Base-by-base conservation (phyloP, 1,284 basidiomycete species). In the Cutaneotrichosporon cyanovorans region DNA sequence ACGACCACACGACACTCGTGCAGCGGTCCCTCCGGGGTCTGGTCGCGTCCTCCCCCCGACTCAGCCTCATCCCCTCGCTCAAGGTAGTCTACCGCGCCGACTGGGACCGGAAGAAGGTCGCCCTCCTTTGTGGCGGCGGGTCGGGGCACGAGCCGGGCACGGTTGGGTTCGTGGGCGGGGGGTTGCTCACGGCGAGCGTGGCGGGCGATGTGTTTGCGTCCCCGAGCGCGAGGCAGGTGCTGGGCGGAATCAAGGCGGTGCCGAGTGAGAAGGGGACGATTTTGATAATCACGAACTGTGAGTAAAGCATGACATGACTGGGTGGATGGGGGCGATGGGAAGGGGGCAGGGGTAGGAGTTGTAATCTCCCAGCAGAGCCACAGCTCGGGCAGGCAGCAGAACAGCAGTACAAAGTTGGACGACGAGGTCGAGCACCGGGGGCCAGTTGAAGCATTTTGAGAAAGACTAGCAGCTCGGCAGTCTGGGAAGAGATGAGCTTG, bases 171-270 rank as follows among this genome's bases (percentile, higher is more conserved):
- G 69, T 74, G 7, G 74, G 74, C 16, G 51, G 56, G 30, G 74
- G 74, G 2, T 59, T 76, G 54, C 60, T 76, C 31, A 63, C 65
- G 12, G 74, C 72, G 5, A 64, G 66, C 52, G 71, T 74, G 10
- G 69, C 68, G 0, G 74, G 74, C n/a, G 74, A 76, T 54, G 68
- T 77, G 21, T 78, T 78, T 57, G 76, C 76, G 6, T 73, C 70
- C 42, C 76, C 76, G 1, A 73, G 69, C 23, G 74, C 75, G 3
- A 65, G 61, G 38, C 75, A 76, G 58, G 74, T 77, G 30, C 64
- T 64, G 40, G 73, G 69, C 22, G 65, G 69, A 16, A 74, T 75
- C 50, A 68, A 75, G 49, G 63, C 64, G 38, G 70, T 73, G 28
- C 66, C 66, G 15, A 71, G 70, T 44, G 64, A 67, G 22, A 70